Base-by-base conservation (phyloP, 148 eudicot species). In the Chenopodium berlandieri region DNA sequence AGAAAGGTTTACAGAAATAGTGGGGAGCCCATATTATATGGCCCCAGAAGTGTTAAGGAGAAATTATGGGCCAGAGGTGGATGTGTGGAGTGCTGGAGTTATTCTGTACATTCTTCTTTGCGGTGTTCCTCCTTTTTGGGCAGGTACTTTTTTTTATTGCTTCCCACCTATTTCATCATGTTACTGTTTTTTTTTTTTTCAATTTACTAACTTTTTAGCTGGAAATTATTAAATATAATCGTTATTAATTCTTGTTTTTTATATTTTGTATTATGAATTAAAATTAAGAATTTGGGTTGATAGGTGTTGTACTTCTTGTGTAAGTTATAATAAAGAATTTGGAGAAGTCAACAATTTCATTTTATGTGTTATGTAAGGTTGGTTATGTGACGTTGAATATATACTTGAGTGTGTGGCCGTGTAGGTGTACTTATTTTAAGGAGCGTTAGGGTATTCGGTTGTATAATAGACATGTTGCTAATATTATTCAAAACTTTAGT, bases 71-170 rank as follows among this genome's bases (percentile, higher is more conserved):
- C 95, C 92, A 8, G 97, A 94, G 77, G 95, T 94, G 34, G 97
- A 94, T 90, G 83, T 94, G 37, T 94, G 97, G 97, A 94, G 97
- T 86, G 91, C 97, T 75, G 97, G 97, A 44, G 97, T 94, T 71
- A 94, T 94, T 75, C 85, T 94, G 70, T 94, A 94, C 80, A 94
- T 94, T 82, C 89, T 94, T 64, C 81, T 94, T 37, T 94, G 97
- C 84, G 97, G 97, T 19, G 97, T 94, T 83, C 95, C 97, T 82
- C 97, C 97, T 79, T 94, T 94, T 83, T 94, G 97, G 97, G 97
- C 97, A 86, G 97, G 97, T 93, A 85, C 23, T 64, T 72, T 60
- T 31, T 1, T 62, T 65, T 31, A 62, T 67, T 70, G 58, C n/a
- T 64, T 48, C 11, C 71, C 76, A 47, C 34, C 62, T 77, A 52